Conservation (phyloP, 2,329 filamentous ascomycete species). For the Chaetomium sp. region DNA sequence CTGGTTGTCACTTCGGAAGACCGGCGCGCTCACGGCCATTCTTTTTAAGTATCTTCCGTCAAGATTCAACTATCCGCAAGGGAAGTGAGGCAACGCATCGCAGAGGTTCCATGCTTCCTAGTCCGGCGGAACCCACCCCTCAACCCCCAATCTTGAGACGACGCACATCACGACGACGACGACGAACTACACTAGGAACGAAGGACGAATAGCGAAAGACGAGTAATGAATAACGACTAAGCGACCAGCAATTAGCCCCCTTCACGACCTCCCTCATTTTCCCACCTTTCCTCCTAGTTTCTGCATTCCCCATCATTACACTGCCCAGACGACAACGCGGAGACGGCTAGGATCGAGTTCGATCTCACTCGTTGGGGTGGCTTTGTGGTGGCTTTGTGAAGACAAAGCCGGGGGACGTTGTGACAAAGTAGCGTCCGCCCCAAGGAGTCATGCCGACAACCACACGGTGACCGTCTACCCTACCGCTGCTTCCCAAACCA, state of each 20-base stretch:
- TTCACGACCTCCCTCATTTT: neutral
- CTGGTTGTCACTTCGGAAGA: neutral
- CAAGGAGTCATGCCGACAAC: constrained; percentile 9
- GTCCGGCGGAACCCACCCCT: too few species aligned
- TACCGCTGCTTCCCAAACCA: constrained; percentile 1
- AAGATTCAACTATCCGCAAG: too few species aligned
- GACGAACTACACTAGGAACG: too few species aligned
- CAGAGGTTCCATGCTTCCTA: too few species aligned
- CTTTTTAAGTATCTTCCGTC: too few species aligned
- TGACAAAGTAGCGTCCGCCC: neutral
- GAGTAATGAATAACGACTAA: too few species aligned
- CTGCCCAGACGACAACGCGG: neutral
- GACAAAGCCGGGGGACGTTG: neutral
- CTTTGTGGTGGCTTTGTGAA: too few species aligned
- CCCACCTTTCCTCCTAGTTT: neutral
- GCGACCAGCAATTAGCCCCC: neutral
- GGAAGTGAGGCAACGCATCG: too few species aligned
- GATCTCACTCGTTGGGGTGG: neutral
- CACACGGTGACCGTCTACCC: constrained; percentile 4
- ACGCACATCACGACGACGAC: too few species aligned
- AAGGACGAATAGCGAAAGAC: too few species aligned
- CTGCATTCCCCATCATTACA: too few species aligned
- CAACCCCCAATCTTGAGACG: too few species aligned
- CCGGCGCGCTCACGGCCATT: neutral
- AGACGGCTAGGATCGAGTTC: neutral